Evolutionary conservation across 148 eudicot genomes (phyloP).

Genomic region (Cornus kousa): DNA sequence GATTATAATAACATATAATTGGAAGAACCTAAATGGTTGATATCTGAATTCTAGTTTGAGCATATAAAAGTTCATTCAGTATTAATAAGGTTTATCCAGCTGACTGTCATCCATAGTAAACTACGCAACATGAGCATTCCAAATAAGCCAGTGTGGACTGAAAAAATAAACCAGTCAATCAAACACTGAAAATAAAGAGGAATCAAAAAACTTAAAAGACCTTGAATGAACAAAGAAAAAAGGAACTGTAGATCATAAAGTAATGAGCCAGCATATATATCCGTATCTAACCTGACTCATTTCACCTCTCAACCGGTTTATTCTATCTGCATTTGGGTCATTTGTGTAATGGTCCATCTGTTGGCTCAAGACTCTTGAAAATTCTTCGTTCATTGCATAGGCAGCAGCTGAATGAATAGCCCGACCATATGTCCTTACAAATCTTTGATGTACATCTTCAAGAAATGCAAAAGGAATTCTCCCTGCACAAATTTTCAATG

Average conservation of each 20-base stretch:
- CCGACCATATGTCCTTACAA: conserved; percentile 70
- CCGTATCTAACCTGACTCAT: conserved; percentile 62
- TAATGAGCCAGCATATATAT: no score
- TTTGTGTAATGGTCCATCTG: conserved; percentile 75
- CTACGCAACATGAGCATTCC: background rate
- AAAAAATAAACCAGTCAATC: background rate
- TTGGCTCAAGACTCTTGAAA: conserved; percentile 76
- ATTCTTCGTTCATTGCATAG: conserved; percentile 86
- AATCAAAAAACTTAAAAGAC: background rate
- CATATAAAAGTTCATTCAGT: background rate
- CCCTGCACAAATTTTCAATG: conserved; percentile 32
- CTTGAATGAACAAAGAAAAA: background rate
- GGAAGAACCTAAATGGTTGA: background rate
- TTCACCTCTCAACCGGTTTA: conserved; percentile 80
- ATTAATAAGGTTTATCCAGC: background rate
- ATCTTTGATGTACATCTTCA: conserved; percentile 84
- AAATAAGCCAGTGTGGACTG: no score
- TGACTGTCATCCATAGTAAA: background rate
- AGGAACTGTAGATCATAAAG: background rate
- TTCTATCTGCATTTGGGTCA: conserved; percentile 73
- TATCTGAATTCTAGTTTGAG: background rate
- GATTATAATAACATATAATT: background rate
- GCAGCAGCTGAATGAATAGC: conserved; percentile 62
- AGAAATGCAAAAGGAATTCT: conserved; percentile 83
- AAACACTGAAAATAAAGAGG: background rate